Conservation (phyloP, 129 eudicot genomes). For the Dittrichia graveolens region DNA sequence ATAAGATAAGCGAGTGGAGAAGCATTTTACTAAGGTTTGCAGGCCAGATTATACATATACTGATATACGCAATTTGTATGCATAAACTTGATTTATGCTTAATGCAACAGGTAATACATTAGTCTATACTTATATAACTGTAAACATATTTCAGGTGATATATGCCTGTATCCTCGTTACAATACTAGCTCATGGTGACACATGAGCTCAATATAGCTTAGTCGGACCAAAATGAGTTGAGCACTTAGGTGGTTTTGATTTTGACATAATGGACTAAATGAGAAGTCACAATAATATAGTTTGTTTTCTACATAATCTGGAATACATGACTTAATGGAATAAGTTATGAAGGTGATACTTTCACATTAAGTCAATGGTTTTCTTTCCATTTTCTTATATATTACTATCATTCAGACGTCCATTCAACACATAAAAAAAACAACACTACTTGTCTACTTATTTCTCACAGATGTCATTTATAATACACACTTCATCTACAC, state of each 20-base stretch:
- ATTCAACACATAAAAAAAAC: too few species aligned
- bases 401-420: too few species aligned
- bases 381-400: too few species aligned
- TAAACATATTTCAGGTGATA: not conserved
- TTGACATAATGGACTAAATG: too few species aligned
- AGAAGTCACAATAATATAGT: too few species aligned
- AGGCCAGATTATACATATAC: not conserved
- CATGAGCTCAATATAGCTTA: not conserved
- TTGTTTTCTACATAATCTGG: too few species aligned
- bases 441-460: too few species aligned
- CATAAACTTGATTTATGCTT: not conserved
- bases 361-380: too few species aligned
- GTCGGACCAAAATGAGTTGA: not conserved
- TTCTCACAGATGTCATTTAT: too few species aligned
- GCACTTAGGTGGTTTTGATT: not conserved
- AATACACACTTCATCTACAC: too few species aligned
- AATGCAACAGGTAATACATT: conserved; percentile 3
- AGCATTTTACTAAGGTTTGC: conserved; percentile 2
- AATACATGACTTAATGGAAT: too few species aligned
- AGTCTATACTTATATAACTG: conserved; percentile 5
- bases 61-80: not conserved
- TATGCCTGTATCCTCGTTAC: not conserved
- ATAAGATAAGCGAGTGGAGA: not conserved
- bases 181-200: conserved; percentile 14
- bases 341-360: too few species aligned